Conservation (phyloP, 2,329 filamentous ascomycete genomes). For the Harringtonia lauricola region DNA sequence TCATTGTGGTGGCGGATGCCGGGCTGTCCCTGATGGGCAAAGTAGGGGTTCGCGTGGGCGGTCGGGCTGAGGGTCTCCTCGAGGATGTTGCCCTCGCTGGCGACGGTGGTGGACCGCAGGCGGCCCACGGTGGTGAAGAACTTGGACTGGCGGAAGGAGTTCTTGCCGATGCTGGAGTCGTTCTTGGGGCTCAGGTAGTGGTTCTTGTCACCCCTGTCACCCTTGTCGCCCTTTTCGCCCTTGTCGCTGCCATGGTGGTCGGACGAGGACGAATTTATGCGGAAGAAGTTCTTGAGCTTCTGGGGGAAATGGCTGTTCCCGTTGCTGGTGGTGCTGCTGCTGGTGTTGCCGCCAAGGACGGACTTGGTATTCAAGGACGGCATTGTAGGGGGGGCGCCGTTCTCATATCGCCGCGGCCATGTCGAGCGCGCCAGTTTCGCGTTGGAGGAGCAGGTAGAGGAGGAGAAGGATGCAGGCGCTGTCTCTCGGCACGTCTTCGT, state of each 20-base stretch:
- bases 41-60: slow-evolving; percentile 92
- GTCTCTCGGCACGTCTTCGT: no score
- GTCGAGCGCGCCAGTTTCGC: slow-evolving; percentile 11
- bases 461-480: no score
- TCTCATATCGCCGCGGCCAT: slow-evolving; percentile 15
- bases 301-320: slow-evolving; percentile 53
- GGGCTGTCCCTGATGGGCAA: slow-evolving; percentile 89
- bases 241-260: slow-evolving; percentile 16
- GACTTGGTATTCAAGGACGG: slow-evolving; percentile 34
- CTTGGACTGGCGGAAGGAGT: slow-evolving; percentile 68
- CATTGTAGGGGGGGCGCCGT: slow-evolving; percentile 12
- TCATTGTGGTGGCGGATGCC: slow-evolving; percentile 91
- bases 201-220: background rate
- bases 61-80: slow-evolving; percentile 87
- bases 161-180: slow-evolving; percentile 30
- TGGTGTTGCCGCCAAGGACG: slow-evolving; percentile 44
- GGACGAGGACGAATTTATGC: slow-evolving; percentile 36
- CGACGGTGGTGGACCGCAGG: slow-evolving; percentile 80
- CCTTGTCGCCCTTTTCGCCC: slow-evolving; percentile 8
- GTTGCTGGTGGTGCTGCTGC: slow-evolving; percentile 25
- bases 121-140: slow-evolving; percentile 83
- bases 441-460: background rate
- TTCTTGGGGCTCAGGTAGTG: slow-evolving; percentile 1
- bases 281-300: slow-evolving; percentile 61
- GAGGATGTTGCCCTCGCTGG: slow-evolving; percentile 82